These are phyloP conservation scores for Podospora tetraspora DNA, from an alignment of 495 filamentous ascomycete species.

Conservation along the genomic window DNA sequence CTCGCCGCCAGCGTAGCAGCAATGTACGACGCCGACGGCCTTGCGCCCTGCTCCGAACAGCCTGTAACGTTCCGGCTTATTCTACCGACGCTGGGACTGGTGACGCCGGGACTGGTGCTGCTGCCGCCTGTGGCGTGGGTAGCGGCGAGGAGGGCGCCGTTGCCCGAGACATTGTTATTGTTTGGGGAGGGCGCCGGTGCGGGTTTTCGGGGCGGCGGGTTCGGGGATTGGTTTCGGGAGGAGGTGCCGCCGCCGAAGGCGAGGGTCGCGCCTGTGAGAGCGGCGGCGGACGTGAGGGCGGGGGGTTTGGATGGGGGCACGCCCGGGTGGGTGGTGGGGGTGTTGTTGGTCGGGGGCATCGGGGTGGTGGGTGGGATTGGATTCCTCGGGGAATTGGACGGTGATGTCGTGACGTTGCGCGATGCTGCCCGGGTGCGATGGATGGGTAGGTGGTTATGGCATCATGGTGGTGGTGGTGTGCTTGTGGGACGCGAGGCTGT, in stretches of 20 bases:
- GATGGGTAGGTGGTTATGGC: background rate
- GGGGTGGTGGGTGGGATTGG: background rate
- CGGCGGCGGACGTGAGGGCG: conserved; percentile 29
- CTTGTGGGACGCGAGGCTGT: background rate
- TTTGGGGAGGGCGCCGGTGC: conserved; percentile 9
- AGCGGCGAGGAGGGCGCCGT: conserved; percentile 49
- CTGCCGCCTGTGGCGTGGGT: conserved; percentile 26
- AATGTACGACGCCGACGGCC: conserved; percentile 47
- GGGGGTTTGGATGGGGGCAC: background rate
- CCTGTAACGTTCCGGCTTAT: background rate
- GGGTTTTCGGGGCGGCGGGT: conserved; percentile 15
- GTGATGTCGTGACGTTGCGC: background rate
- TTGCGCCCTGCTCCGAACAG: background rate
- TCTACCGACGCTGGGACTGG: background rate
- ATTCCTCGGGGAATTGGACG: background rate
- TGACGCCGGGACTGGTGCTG: conserved; percentile 10
- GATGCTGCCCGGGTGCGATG: background rate
- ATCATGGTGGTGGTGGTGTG: background rate
- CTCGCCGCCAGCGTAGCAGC: conserved; percentile 54
- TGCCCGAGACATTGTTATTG: conserved; percentile 17
- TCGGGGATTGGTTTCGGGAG: conserved; percentile 23
- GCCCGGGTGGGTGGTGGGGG: background rate
- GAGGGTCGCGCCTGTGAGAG: conserved; percentile 43
- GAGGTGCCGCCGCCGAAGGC: conserved; percentile 26
- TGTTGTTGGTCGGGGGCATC: background rate